These are phyloP conservation scores for Sphagnum tenellum DNA, from an alignment of 225 moss, liverwort and hornwort species.

Conservation along the genomic window DNA sequence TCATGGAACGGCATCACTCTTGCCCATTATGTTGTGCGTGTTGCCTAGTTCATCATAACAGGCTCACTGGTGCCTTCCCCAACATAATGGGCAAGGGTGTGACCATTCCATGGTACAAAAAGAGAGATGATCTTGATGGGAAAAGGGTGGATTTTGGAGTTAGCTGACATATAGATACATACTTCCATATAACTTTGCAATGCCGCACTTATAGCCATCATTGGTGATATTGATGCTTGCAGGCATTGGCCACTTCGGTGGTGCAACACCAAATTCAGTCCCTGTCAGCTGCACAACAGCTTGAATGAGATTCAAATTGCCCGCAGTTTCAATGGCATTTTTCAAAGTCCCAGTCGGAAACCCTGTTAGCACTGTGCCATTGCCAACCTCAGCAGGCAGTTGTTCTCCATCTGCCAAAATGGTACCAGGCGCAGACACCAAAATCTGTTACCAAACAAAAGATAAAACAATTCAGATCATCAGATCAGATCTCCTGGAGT, in stretches of 20 bases:
- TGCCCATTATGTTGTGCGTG: no score
- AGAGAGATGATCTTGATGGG: no score
- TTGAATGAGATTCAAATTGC: conserved; percentile 34
- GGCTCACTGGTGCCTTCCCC: no score
- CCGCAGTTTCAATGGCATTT: conserved; percentile 67
- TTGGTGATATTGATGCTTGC: conserved; percentile 39
- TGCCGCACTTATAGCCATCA: conserved; percentile 39
- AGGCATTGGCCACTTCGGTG: conserved; percentile 29
- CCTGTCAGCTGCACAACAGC: conserved; percentile 38
- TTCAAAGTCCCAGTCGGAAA: conserved; percentile 23
- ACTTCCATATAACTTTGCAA: conserved; percentile 25
- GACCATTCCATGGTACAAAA: no score
- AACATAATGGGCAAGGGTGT: no score
- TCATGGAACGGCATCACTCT: no score
- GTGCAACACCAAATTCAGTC: conserved; percentile 58
- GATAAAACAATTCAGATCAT: no score
- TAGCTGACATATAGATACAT: conserved; percentile 1
- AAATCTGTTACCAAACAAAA: no score
- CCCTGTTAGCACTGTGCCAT: conserved; percentile 34
- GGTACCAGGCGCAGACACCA: conserved; percentile 5
- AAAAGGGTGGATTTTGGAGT: no score
- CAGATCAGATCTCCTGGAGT: no score
- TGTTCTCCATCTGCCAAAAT: conserved; percentile 36
- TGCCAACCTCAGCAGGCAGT: conserved; percentile 33
- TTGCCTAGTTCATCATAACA: no score